A percentile compares a stretch with the other conserved stretches of the same genome.
phyloP scores from a whole-genome alignment of 2,329 filamentous ascomycete genomes.

The Fusarium vanettenii region DNA sequence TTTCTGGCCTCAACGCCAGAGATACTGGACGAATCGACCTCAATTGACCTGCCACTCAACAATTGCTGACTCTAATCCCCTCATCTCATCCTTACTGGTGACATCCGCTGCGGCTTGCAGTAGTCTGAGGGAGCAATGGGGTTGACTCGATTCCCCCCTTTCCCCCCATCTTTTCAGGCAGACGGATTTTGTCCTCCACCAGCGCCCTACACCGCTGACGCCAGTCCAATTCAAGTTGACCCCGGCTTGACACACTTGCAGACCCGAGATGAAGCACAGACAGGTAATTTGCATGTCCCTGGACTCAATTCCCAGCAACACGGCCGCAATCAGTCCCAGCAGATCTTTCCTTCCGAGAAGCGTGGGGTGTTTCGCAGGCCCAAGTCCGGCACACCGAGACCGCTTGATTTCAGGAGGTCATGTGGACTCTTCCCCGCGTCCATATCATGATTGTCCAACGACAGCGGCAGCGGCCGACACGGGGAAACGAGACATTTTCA shows the following conservation, averaged over 20 bases:
- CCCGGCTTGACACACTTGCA: slow-evolving; percentile 7
- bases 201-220: slow-evolving; percentile 25
- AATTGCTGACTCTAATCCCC: neutral
- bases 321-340: slow-evolving; percentile 10
- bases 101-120: slow-evolving; percentile 36
- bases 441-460: slow-evolving; percentile 23
- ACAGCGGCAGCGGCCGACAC: slow-evolving; percentile 23
- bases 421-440: slow-evolving; percentile 21
- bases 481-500: slow-evolving; percentile 7
- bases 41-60: neutral
- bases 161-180: slow-evolving; percentile 39
- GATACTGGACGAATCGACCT: neutral
- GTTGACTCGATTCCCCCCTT: slow-evolving; percentile 11
- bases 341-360: slow-evolving; percentile 24
- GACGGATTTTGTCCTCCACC: slow-evolving; percentile 33
- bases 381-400: slow-evolving; percentile 29
- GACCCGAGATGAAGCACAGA: slow-evolving; percentile 23
- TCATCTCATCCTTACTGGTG: slow-evolving; percentile 7
- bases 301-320: slow-evolving; percentile 15
- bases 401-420: slow-evolving; percentile 28
- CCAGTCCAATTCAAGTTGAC: slow-evolving; percentile 19
- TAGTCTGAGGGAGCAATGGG: slow-evolving; percentile 19
- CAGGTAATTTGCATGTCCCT: slow-evolving; percentile 31
- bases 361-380: slow-evolving; percentile 29
- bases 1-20: slow-evolving; percentile 17